phyloP scores from a whole-genome alignment of 441 rosid species.

The Raphanus hybrid region DNA sequence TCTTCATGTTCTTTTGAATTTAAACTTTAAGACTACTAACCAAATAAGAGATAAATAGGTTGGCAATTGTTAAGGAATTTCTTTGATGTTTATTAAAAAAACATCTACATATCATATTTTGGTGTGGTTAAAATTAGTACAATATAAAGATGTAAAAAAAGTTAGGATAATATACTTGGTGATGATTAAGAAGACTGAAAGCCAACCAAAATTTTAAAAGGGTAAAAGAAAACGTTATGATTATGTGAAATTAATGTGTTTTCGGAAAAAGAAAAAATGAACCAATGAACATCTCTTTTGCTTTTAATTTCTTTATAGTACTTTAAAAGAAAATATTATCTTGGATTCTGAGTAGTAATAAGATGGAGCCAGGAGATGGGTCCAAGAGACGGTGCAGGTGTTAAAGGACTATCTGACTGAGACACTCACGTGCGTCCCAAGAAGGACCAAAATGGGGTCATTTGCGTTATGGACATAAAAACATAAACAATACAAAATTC shows the following conservation, averaged over 20 bases:
- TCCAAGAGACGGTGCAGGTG: slow-evolving; percentile 31
- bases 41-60: neutral
- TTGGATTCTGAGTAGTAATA: slow-evolving; percentile 23
- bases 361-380: slow-evolving; percentile 35
- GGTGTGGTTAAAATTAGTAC: no score
- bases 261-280: slow-evolving; percentile 10
- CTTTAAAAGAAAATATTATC: neutral
- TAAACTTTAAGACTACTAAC: neutral
- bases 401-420: slow-evolving; percentile 25
- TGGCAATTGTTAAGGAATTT: no score
- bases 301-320: slow-evolving; percentile 21
- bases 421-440: slow-evolving; percentile 42
- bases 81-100: no score
- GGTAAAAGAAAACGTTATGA: slow-evolving; percentile 33
- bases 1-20: neutral
- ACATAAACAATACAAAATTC: slow-evolving; percentile 37
- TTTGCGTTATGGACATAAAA: neutral
- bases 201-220: neutral
- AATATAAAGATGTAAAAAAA: no score
- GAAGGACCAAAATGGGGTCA: slow-evolving; percentile 31
- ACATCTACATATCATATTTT: no score
- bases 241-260: slow-evolving; percentile 26
- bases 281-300: slow-evolving; percentile 23
- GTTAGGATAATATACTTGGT: neutral
- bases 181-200: slow-evolving; percentile 15